Conservation (phyloP, 2,329 filamentous ascomycete species). For the Diaporthe batatas region DNA sequence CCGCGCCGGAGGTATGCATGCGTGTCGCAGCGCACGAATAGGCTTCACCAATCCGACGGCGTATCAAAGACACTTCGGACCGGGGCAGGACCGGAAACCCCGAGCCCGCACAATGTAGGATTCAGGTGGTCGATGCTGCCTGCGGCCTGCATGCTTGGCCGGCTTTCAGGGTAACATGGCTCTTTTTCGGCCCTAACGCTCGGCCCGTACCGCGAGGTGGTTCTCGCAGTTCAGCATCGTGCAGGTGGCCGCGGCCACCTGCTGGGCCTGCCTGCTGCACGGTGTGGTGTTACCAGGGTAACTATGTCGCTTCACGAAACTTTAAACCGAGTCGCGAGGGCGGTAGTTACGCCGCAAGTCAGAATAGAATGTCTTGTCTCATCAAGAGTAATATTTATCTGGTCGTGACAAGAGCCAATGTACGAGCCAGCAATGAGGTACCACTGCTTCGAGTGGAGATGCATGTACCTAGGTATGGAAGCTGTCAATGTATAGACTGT, state of each 20-base stretch:
- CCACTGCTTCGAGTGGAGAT: too few relatives aligned
- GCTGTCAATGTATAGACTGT: too few relatives aligned
- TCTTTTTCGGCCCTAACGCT: not conserved
- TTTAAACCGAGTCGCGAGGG: too few relatives aligned
- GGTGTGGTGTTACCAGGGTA: too few relatives aligned
- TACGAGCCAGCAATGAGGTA: too few relatives aligned
- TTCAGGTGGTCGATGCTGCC: not conserved
- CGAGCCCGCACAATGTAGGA: not conserved
- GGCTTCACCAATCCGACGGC: not conserved
- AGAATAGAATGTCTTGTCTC: not conserved
- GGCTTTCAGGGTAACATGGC: not conserved
- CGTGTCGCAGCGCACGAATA: not conserved
- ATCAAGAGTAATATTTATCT: too few relatives aligned
- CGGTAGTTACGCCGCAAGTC: not conserved
- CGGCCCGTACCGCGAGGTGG: slow-evolving; percentile 10
- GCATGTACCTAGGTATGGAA: too few relatives aligned
- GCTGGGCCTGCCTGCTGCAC: not conserved
- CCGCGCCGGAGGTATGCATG: not conserved
- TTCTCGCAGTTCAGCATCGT: not conserved
- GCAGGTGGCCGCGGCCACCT: not conserved
- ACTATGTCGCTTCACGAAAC: not conserved
- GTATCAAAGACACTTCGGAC: not conserved
- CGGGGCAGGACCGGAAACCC: not conserved
- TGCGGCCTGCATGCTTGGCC: not conserved
- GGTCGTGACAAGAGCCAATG: too few relatives aligned